Evolutionary conservation across 768 basidiomycete species (phyloP).

Genomic region (Collybia sordida): DNA sequence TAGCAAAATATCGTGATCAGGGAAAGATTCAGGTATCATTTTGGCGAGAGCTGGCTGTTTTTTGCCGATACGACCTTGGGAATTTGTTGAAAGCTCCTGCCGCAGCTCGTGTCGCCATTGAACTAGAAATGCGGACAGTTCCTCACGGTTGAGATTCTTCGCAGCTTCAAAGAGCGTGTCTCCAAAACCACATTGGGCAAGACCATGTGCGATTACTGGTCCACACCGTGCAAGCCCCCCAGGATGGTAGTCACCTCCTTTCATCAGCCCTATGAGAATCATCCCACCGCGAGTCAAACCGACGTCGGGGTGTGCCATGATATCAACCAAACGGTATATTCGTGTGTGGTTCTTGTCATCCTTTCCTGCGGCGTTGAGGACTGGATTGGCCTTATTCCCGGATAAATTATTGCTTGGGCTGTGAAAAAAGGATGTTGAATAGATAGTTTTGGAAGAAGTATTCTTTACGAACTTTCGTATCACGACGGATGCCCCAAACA

Average conservation of each 20-base stretch:
- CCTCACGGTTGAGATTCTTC: slow-evolving; percentile 39
- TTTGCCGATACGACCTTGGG: slow-evolving; percentile 57
- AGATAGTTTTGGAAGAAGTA: neutral
- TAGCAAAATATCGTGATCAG: slow-evolving; percentile 68
- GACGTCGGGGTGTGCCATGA: slow-evolving; percentile 39
- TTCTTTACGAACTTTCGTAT: slow-evolving; percentile 72
- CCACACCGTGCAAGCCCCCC: slow-evolving; percentile 72
- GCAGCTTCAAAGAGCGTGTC: slow-evolving; percentile 66
- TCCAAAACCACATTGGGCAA: slow-evolving; percentile 82
- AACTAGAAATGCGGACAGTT: slow-evolving; percentile 53
- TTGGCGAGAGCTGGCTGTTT: slow-evolving; percentile 68
- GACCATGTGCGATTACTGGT: slow-evolving; percentile 66
- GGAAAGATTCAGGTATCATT: slow-evolving; percentile 65
- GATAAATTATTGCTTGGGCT: slow-evolving; percentile 73
- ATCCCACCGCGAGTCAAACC: slow-evolving; percentile 67
- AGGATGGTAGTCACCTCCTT: slow-evolving; percentile 89
- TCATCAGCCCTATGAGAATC: slow-evolving; percentile 80
- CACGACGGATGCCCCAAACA: slow-evolving; percentile 84
- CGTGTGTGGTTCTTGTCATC: slow-evolving; percentile 72
- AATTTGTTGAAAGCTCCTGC: slow-evolving; percentile 68
- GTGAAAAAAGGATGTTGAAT: slow-evolving; percentile 7
- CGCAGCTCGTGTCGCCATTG: slow-evolving; percentile 64
- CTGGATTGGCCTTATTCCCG: slow-evolving; percentile 65
- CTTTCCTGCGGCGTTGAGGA: slow-evolving; percentile 63
- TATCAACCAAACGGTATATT: slow-evolving; percentile 40